These are phyloP conservation scores for Eragrostis tef DNA, from an alignment of 202 grass and related monocot species.

Conservation along the genomic window DNA sequence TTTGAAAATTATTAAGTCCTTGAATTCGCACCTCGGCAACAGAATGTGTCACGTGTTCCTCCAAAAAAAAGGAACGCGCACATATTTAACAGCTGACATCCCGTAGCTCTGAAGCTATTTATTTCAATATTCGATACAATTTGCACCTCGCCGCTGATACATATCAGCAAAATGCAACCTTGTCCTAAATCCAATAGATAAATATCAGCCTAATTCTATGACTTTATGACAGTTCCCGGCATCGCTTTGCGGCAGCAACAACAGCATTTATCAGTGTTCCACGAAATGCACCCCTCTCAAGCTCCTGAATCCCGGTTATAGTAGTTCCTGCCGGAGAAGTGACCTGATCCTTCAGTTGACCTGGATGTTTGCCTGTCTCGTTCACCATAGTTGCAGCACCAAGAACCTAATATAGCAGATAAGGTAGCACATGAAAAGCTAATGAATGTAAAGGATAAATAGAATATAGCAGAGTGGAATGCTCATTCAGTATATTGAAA, in stretches of 20 bases:
- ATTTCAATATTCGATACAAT: not conserved
- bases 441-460: not conserved
- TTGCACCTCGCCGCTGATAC: not conserved
- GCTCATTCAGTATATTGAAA: not conserved
- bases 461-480: not conserved
- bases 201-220: conserved; percentile 38
- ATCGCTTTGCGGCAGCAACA: conserved; percentile 83
- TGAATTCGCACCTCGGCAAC: not conserved
- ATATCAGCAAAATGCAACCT: not conserved
- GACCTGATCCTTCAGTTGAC: conserved; percentile 91
- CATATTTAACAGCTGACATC: not conserved
- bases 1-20: not conserved
- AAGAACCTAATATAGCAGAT: conserved; percentile 62
- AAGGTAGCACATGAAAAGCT: not conserved
- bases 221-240: conserved; percentile 72
- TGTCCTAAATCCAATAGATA: not conserved
- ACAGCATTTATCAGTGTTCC: conserved; percentile 83
- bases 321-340: conserved; percentile 96
- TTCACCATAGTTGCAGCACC: conserved; percentile 96
- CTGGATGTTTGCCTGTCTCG: conserved; percentile 81
- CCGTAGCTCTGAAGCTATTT: not conserved
- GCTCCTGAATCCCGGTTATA: conserved; percentile 82
- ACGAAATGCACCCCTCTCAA: conserved; percentile 84
- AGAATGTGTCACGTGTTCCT: not conserved
- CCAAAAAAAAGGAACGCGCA: not conserved